Conservation (phyloP, 2,329 filamentous ascomycete species). For the Chaetomiaceae sp. region DNA sequence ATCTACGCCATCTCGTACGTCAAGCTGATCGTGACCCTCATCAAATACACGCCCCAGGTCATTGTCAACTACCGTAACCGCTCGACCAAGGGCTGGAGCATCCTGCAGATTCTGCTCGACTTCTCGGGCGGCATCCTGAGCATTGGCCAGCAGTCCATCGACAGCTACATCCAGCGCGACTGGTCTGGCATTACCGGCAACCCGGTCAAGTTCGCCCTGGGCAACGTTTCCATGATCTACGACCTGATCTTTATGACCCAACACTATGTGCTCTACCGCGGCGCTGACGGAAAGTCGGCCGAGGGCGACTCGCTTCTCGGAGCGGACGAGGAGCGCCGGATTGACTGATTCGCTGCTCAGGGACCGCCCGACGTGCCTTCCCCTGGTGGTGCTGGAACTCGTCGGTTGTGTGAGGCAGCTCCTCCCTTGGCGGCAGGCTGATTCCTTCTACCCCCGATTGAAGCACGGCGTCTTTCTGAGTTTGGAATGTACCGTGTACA, state of each 20-base stretch:
- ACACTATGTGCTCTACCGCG: constrained; percentile 75
- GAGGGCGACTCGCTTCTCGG: constrained; percentile 38
- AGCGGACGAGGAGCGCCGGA: constrained; percentile 27
- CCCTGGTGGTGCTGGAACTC: neutral
- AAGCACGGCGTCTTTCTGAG: no score
- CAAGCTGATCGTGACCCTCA: constrained; percentile 80
- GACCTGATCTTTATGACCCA: constrained; percentile 82
- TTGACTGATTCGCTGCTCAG: constrained; percentile 1
- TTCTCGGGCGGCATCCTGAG: constrained; percentile 77
- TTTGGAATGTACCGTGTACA: no score
- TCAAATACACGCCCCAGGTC: constrained; percentile 91
- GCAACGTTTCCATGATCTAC: constrained; percentile 81
- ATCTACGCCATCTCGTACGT: constrained; percentile 73
- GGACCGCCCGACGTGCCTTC: neutral
- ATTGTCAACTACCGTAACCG: constrained; percentile 77
- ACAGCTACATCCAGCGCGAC: constrained; percentile 77
- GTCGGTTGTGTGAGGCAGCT: neutral
- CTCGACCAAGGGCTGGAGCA: constrained; percentile 85
- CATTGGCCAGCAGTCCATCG: constrained; percentile 74
- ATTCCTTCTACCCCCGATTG: no score
- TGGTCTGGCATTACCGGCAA: constrained; percentile 92
- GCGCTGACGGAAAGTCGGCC: constrained; percentile 27
- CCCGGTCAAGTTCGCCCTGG: constrained; percentile 81
- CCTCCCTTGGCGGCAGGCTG: no score
- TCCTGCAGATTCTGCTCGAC: constrained; percentile 78